Conservation (phyloP, 257 asterid species). For the Linderniella brevidens region DNA sequence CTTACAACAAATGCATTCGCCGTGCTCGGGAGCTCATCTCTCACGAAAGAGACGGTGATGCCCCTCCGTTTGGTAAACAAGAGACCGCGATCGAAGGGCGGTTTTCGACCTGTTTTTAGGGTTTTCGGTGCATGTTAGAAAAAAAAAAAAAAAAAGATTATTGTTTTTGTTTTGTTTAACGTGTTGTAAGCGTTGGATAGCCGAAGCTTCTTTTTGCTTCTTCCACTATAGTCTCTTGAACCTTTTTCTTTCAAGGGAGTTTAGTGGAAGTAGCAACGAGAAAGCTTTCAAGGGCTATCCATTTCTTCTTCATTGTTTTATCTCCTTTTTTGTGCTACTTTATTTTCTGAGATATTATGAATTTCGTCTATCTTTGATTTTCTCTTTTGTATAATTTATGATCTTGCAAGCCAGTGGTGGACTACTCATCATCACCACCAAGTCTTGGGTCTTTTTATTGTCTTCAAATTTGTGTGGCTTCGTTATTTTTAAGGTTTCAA, state of each 20-base stretch:
- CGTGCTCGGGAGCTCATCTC: conserved; percentile 36
- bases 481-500: too few species aligned
- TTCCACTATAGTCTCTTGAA: conserved; percentile 81
- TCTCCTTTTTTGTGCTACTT: background rate
- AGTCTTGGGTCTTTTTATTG: too few species aligned
- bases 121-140: background rate
- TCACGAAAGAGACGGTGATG: conserved; percentile 32
- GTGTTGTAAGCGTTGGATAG: conserved; percentile 28
- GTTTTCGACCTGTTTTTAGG: background rate
- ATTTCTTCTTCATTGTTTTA: conserved; percentile 22
- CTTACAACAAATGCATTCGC: conserved; percentile 61
- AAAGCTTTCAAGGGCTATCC: conserved; percentile 88
- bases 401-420: too few species aligned
- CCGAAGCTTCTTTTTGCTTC: conserved; percentile 99
- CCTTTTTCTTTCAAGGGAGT: conserved; percentile 48
- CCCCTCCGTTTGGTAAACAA: conserved; percentile 14
- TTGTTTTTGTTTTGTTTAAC: conserved; percentile 1
- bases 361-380: too few species aligned
- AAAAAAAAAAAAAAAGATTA: too few species aligned
- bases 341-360: too few species aligned
- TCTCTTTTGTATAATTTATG: too few species aligned
- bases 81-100: background rate
- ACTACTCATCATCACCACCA: too few species aligned
- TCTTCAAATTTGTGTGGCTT: too few species aligned
- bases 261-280: conserved; percentile 99